A percentile compares a stretch with the other conserved stretches of the same genome.
Conservation (phyloP, 2,329 filamentous ascomycete species). For the Tolypocladium tundrense region DNA sequence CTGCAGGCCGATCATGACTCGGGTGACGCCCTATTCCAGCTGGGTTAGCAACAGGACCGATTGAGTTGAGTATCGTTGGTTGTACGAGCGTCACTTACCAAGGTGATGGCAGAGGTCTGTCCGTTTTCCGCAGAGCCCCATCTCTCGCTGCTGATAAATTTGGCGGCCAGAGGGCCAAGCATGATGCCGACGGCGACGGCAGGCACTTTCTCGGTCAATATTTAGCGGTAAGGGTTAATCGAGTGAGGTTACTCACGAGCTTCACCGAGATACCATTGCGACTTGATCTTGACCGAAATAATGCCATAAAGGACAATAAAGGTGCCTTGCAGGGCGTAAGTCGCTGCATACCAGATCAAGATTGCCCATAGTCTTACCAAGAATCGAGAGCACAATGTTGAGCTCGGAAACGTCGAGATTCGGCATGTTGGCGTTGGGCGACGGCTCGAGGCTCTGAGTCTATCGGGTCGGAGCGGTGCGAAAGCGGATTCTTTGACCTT, state of each 20-base stretch:
- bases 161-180: slow-evolving; percentile 43
- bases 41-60: background rate
- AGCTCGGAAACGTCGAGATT: slow-evolving; percentile 37
- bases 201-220: slow-evolving; percentile 30
- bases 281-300: slow-evolving; percentile 42
- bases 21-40: slow-evolving; percentile 30
- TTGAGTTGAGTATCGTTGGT: background rate
- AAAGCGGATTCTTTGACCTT: background rate
- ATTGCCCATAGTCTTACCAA: slow-evolving; percentile 23
- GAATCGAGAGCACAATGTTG: slow-evolving; percentile 37
- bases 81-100: slow-evolving; percentile 14
- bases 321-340: slow-evolving; percentile 19
- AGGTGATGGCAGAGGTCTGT: slow-evolving; percentile 26
- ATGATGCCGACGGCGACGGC: slow-evolving; percentile 42
- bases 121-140: slow-evolving; percentile 15
- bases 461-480: background rate
- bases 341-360: background rate
- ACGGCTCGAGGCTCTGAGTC: background rate
- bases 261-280: slow-evolving; percentile 43
- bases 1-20: slow-evolving; percentile 53
- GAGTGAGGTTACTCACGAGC: slow-evolving; percentile 27
- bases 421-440: background rate
- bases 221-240: background rate
- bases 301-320: slow-evolving; percentile 40
- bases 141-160: slow-evolving; percentile 34